Base-by-base conservation (phyloP, 1,139 yeast species). In the Zygosaccharomyces sapae region DNA sequence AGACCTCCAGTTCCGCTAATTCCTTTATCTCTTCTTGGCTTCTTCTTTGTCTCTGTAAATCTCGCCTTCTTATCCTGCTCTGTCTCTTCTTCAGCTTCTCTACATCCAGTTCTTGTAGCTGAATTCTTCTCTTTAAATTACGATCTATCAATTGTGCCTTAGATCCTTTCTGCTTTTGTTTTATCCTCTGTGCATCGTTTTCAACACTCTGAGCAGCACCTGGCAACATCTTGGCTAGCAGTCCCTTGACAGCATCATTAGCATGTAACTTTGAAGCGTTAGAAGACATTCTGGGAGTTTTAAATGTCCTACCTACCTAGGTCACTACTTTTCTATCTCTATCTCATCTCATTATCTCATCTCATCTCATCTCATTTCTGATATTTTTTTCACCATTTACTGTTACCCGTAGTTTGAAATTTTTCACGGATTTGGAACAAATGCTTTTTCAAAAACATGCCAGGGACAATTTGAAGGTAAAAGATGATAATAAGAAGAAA, bases 1-100 rank as follows among this genome's bases (percentile, higher is more conserved):
- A 70, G 42, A 79, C 68, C 44, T 75, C 71, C 50, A 80, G 69
- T 54, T 77, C 78, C 13, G 84, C 82, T 46, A 72, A 59, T 54
- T 73, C 75, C 43, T 70, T 70, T 43, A 81, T 69, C 51, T 71
- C 69, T 35, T 69, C 67, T 13, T 75, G 70, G 18, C 64, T 59
- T n/a, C 64, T 68, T 29, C 64, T 61, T 33, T 66, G 64, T 49
- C 69, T 68, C 53, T 67, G 72, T 33, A 74, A 68, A 43, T 66
- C 67, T 39, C 65, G 62, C 52, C 72, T 72, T 53, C 70, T 71
- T 33, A 57, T 52, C 39, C 68, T 65, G 55, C 72, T 76, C 49
- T 70, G 69, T 55, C 68, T 71, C 56, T 68, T 71, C 45, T 65
- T 65, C 30, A 68, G 56, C 42, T 67, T 67, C 34, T 61, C 60